Evolutionary conservation across 2,329 filamentous ascomycete species (phyloP).

Genomic region (Aureobasidium namibiae): DNA sequence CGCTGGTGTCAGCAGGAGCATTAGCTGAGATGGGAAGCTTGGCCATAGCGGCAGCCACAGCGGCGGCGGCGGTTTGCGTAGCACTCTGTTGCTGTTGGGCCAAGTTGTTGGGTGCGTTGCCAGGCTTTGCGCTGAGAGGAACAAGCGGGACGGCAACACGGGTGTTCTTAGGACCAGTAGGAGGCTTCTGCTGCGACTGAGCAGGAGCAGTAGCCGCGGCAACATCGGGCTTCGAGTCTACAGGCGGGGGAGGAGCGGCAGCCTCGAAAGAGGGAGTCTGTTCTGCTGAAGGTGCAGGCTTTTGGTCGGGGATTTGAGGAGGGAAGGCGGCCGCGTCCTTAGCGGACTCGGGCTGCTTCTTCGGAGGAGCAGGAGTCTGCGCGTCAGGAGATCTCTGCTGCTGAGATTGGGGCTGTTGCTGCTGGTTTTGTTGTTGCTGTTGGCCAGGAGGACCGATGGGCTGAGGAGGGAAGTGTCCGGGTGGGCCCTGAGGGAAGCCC

Average conservation of each 20-base stretch:
- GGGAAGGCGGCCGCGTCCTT: slow-evolving; percentile 18
- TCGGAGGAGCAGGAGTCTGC: slow-evolving; percentile 25
- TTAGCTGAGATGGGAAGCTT: slow-evolving; percentile 42
- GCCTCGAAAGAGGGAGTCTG: slow-evolving; percentile 32
- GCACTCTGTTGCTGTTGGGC: slow-evolving; percentile 48
- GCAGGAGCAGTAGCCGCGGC: slow-evolving; percentile 48
- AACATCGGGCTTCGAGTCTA: slow-evolving; percentile 59
- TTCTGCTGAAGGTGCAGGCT: slow-evolving; percentile 26
- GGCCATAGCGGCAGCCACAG: slow-evolving; percentile 73
- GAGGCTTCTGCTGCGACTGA: slow-evolving; percentile 30
- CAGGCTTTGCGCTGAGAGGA: slow-evolving; percentile 30
- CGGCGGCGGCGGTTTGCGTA: slow-evolving; percentile 65
- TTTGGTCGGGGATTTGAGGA: slow-evolving; percentile 17
- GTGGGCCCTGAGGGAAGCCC: slow-evolving; percentile 46
- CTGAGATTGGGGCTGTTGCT: slow-evolving; percentile 16
- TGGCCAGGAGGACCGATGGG: slow-evolving; percentile 49
- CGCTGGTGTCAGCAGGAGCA: slow-evolving; percentile 20
- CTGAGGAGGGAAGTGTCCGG: slow-evolving; percentile 26
- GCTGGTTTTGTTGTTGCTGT: slow-evolving; percentile 28
- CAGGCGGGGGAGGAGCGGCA: slow-evolving; percentile 50
- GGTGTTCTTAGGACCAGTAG: slow-evolving; percentile 36
- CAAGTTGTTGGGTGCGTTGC: slow-evolving; percentile 25
- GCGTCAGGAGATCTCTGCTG: slow-evolving; percentile 2
- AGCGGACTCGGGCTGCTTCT: slow-evolving; percentile 23
- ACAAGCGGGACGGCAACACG: slow-evolving; percentile 55